Evolutionary conservation across 1,284 basidiomycete genomes (phyloP).

Genomic region (Ustilago hordei): DNA sequence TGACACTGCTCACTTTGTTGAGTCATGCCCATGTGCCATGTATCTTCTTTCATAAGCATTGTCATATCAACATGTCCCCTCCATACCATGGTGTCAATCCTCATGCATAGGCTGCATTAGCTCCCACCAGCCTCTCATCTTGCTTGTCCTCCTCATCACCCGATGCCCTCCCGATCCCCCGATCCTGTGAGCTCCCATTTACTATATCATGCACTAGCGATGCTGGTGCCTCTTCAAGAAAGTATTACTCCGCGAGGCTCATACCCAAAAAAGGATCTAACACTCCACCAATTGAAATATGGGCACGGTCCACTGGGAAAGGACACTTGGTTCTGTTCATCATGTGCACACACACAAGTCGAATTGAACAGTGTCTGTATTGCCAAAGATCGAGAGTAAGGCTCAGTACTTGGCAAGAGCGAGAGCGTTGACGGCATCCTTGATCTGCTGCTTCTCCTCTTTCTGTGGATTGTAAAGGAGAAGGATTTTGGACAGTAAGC

Average conservation of each 20-base stretch:
- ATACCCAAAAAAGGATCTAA: slow-evolving; percentile 18
- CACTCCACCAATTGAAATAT: slow-evolving; percentile 10
- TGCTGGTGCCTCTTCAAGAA: too few species aligned
- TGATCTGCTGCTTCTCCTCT: slow-evolving; percentile 62
- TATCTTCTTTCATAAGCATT: too few species aligned
- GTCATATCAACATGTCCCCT: too few species aligned
- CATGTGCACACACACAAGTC: neutral
- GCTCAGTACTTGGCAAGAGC: slow-evolving; percentile 44
- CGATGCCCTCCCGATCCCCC: too few species aligned
- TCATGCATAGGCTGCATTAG: too few species aligned
- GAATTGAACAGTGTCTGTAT: neutral
- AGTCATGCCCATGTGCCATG: too few species aligned
- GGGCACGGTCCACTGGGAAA: neutral
- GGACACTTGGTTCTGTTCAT: neutral
- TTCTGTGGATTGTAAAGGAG: slow-evolving; percentile 29
- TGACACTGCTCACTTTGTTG: too few species aligned
- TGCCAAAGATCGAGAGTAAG: neutral
- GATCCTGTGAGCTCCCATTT: too few species aligned
- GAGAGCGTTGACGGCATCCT: slow-evolving; percentile 49
- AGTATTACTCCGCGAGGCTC: neutral
- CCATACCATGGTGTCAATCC: too few species aligned
- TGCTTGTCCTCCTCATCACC: too few species aligned
- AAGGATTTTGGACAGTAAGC: neutral
- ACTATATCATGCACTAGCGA: too few species aligned
- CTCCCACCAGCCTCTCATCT: too few species aligned